Evolutionary conservation across 805 yeast species (phyloP).

Genomic region (Barnettozyma wickerhamii): DNA sequence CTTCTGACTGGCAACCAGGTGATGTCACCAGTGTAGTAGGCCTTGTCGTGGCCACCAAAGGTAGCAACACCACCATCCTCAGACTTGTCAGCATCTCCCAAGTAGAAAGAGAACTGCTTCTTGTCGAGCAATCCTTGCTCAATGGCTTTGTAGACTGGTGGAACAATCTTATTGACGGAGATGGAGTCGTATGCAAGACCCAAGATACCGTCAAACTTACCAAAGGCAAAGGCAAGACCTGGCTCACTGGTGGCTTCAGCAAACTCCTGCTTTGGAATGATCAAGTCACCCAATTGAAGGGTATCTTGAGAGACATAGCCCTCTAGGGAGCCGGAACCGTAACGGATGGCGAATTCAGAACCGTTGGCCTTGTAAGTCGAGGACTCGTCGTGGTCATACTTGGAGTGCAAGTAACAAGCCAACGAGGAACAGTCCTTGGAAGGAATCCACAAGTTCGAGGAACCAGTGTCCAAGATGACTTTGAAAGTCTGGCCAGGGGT

Average conservation of each 20-base stretch:
- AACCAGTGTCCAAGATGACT: constrained; percentile 94
- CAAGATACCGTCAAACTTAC: constrained; percentile 95
- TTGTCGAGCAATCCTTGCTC: constrained; percentile 76
- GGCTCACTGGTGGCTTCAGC: constrained; percentile 98
- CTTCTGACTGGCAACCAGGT: constrained; percentile 98
- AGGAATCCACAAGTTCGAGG: constrained; percentile 97
- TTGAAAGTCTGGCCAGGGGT: constrained; percentile 92
- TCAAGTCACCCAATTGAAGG: constrained; percentile 75
- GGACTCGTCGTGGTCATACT: constrained; percentile 83
- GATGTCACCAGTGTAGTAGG: constrained; percentile 74
- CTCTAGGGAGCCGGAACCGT: constrained; percentile 90
- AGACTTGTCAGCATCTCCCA: constrained; percentile 70
- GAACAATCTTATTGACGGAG: constrained; percentile 83
- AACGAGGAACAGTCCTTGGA: constrained; percentile 82
- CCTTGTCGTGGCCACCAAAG: constrained; percentile 87
- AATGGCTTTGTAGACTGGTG: constrained; percentile 91
- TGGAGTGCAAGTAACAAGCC: constrained; percentile 92
- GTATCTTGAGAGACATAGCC: constrained; percentile 90
- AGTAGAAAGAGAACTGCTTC: constrained; percentile 83
- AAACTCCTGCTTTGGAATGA: constrained; percentile 84
- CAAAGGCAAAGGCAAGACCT: constrained; percentile 96
- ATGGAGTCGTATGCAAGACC: constrained; percentile 94
- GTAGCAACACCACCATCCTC: constrained; percentile 88
- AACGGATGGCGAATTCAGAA: constrained; percentile 75
- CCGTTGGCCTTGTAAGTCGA: constrained; percentile 85